Conservation (phyloP, 371 early-diverging fungal genomes). For the Lichtheimia ornata region DNA sequence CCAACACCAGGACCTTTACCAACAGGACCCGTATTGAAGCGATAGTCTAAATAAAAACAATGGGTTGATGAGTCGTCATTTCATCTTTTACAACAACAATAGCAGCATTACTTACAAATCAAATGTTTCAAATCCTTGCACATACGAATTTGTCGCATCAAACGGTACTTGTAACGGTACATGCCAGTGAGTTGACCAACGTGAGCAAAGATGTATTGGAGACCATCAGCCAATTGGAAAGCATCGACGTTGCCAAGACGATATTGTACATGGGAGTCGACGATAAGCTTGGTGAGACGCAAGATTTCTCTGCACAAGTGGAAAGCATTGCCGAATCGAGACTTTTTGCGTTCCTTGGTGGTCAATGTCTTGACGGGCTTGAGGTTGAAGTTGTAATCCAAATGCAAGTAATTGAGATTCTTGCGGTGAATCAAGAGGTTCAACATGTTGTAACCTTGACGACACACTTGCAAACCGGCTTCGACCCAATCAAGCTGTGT, state of each 20-base stretch:
- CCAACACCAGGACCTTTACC: conserved; percentile 98
- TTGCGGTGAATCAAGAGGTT: conserved; percentile 97
- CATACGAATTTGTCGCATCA: conserved; percentile 98
- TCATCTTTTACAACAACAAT: not conserved
- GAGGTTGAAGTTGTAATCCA: conserved; percentile 99
- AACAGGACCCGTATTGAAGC: conserved; percentile 97
- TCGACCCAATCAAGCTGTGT: conserved; percentile 99
- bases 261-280: conserved; percentile 97
- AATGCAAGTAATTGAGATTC: conserved; percentile 94
- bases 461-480: conserved; percentile 95
- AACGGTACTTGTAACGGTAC: conserved; percentile 99
- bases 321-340: conserved; percentile 98
- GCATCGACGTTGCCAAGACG: conserved; percentile 96
- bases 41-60: conserved; percentile 54
- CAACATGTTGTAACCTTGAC: conserved; percentile 99
- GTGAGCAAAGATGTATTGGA: conserved; percentile 98
- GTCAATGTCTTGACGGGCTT: conserved; percentile 97
- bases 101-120: conserved; percentile 53
- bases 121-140: conserved; percentile 96
- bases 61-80: too few relatives aligned
- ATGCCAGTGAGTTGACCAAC: conserved; percentile 99
- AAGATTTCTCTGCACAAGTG: conserved; percentile 95
- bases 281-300: conserved; percentile 96
- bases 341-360: conserved; percentile 99
- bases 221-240: conserved; percentile 95